Evolutionary conservation across 1,284 basidiomycete genomes (phyloP).

Genomic region (Tylopilus sp.): DNA sequence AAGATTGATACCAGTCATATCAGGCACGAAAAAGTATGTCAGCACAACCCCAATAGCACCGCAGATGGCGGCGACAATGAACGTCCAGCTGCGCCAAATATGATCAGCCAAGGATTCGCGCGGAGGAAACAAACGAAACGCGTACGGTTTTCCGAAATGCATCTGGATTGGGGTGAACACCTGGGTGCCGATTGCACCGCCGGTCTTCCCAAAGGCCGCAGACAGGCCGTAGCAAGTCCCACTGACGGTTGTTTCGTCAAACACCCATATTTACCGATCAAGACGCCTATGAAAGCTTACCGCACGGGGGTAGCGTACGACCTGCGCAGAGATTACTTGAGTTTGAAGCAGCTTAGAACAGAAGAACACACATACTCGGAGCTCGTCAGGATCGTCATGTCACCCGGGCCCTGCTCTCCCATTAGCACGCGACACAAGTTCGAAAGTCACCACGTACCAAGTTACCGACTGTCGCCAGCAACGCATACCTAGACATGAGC

Average conservation of each 20-base stretch:
- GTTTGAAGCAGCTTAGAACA: conserved; percentile 8
- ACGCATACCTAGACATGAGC: conserved; percentile 60
- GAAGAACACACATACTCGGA: conserved; percentile 63
- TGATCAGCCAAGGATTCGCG: conserved; percentile 19
- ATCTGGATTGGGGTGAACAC: conserved; percentile 82
- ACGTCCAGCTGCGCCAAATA: conserved; percentile 64
- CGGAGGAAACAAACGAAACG: not conserved
- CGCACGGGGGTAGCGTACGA: conserved; percentile 77
- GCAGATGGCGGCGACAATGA: conserved; percentile 78
- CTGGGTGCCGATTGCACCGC: conserved; percentile 83
- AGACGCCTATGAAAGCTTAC: conserved; percentile 40
- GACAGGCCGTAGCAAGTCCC: conserved; percentile 80
- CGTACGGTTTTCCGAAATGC: conserved; percentile 70
- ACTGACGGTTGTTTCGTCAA: conserved; percentile 38
- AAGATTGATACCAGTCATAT: conserved; percentile 77
- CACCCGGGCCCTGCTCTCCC: conserved; percentile 69
- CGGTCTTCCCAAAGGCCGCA: conserved; percentile 80
- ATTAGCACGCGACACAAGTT: conserved; percentile 17
- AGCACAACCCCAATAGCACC: conserved; percentile 72
- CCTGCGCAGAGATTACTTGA: conserved; percentile 42
- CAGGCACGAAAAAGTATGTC: conserved; percentile 77
- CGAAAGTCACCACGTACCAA: conserved; percentile 50
- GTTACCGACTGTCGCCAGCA: conserved; percentile 80
- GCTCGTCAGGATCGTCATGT: conserved; percentile 77
- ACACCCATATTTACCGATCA: not conserved